Conservation (phyloP, 352 stramenopile genomes). For the Pythium coloratum region DNA sequence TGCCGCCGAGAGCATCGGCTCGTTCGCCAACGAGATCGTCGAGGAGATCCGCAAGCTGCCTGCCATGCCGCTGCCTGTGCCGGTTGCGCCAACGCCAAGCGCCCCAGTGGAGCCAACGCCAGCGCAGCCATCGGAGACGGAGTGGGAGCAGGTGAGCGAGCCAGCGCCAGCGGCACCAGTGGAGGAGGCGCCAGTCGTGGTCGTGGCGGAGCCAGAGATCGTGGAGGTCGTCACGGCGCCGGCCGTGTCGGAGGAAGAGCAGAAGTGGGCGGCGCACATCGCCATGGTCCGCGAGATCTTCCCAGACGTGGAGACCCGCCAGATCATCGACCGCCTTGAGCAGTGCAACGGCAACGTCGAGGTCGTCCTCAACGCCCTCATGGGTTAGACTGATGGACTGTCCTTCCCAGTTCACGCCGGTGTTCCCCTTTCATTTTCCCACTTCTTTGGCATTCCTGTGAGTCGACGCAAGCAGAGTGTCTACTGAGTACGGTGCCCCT, state of each 20-base stretch:
- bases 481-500: neutral
- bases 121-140: conserved; percentile 22
- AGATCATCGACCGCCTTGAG: conserved; percentile 68
- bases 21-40: conserved; percentile 78
- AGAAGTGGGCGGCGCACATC: conserved; percentile 77
- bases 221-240: conserved; percentile 37
- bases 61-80: conserved; percentile 8
- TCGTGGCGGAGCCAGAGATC: conserved; percentile 33
- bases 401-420: neutral
- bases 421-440: neutral
- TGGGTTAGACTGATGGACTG: conserved; percentile 68
- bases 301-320: conserved; percentile 45
- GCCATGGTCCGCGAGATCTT: conserved; percentile 79
- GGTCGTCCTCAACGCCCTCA: conserved; percentile 78
- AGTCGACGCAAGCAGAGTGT: neutral
- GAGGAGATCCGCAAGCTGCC: conserved; percentile 55
- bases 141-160: conserved; percentile 58
- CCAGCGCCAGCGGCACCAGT: conserved; percentile 27
- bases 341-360: conserved; percentile 81
- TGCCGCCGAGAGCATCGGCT: conserved; percentile 64
- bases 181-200: conserved; percentile 35
- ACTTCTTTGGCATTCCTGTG: neutral
- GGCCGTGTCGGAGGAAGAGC: conserved; percentile 57
- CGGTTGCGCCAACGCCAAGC: conserved; percentile 6
- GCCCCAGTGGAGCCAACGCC: conserved; percentile 7